Evolutionary conservation across 225 moss, liverwort and hornwort genomes (phyloP).

Genomic region (Pseudisothecium myosuroides): DNA sequence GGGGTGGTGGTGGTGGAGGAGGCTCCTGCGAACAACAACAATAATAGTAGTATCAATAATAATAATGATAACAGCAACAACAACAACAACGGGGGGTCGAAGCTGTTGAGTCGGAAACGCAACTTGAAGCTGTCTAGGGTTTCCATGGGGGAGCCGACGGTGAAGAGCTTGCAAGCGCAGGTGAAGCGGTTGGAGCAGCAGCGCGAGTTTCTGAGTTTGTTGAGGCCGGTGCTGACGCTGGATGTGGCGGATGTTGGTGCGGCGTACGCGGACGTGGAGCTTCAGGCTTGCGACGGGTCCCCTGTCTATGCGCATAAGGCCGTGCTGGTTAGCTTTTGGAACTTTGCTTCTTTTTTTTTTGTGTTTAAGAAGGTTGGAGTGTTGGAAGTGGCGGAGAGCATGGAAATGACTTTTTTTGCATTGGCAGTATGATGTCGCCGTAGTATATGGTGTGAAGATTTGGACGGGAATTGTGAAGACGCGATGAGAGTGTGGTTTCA

Average conservation of each 20-base stretch:
- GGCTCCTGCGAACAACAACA: background rate
- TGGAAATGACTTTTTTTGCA: background rate
- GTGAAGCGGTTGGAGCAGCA: conserved; percentile 65
- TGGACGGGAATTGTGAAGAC: background rate
- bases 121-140: conserved; percentile 24
- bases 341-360: background rate
- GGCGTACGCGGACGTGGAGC: conserved; percentile 37
- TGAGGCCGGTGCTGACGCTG: conserved; percentile 15
- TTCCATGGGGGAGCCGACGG: conserved; percentile 18
- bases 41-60: background rate
- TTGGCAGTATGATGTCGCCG: background rate
- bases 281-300: conserved; percentile 50
- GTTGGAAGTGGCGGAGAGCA: background rate
- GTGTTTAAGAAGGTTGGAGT: background rate
- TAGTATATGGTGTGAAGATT: background rate
- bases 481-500: background rate
- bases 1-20: background rate
- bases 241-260: conserved; percentile 23
- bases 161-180: conserved; percentile 37
- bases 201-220: conserved; percentile 45
- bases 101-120: conserved; percentile 34
- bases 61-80: background rate
- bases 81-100: conserved; percentile 2
- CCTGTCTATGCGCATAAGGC: conserved; percentile 52
- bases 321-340: conserved; percentile 34